These are phyloP conservation scores for Phytophthora agathidicida DNA, from an alignment of 352 stramenopile species.

Conservation along the genomic window DNA sequence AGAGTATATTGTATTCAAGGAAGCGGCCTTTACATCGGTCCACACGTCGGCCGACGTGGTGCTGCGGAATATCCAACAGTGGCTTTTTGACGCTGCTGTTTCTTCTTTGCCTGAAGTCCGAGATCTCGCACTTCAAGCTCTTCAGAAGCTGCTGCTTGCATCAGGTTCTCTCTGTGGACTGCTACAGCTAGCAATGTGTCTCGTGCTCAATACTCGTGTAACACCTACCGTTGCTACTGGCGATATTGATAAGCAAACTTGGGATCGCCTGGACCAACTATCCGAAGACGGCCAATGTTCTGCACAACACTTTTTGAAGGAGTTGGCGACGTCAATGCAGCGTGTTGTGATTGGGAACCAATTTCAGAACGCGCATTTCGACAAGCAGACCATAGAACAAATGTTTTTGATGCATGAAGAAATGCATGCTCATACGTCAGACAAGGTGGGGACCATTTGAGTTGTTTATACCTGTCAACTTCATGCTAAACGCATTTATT, in stretches of 20 bases:
- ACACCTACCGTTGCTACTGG: background rate
- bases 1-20: slow-evolving; percentile 55
- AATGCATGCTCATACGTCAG: slow-evolving; percentile 11
- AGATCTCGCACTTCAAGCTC: slow-evolving; percentile 62
- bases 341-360: slow-evolving; percentile 56
- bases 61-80: slow-evolving; percentile 68
- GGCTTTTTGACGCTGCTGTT: slow-evolving; percentile 66
- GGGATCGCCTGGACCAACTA: slow-evolving; percentile 67
- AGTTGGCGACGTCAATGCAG: slow-evolving; percentile 55
- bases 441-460: slow-evolving; percentile 8
- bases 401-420: slow-evolving; percentile 49
- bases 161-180: slow-evolving; percentile 84
- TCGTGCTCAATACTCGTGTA: slow-evolving; percentile 60
- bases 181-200: slow-evolving; percentile 63
- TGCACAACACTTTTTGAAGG: slow-evolving; percentile 50
- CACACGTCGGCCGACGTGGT: slow-evolving; percentile 61
- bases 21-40: slow-evolving; percentile 44
- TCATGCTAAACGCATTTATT: slow-evolving; percentile 3
- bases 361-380: slow-evolving; percentile 44
- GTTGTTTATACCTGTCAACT: background rate
- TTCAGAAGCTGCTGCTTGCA: slow-evolving; percentile 69
- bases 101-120: slow-evolving; percentile 55
- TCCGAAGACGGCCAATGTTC: slow-evolving; percentile 42
- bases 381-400: slow-evolving; percentile 63
- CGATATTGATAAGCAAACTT: slow-evolving; percentile 46